Percentiles rank a stretch among this genome's conserved stretches.
These are phyloP conservation scores for Starmerella tilneyi DNA, from an alignment of 805 yeast genomes.

Conservation along the genomic window DNA sequence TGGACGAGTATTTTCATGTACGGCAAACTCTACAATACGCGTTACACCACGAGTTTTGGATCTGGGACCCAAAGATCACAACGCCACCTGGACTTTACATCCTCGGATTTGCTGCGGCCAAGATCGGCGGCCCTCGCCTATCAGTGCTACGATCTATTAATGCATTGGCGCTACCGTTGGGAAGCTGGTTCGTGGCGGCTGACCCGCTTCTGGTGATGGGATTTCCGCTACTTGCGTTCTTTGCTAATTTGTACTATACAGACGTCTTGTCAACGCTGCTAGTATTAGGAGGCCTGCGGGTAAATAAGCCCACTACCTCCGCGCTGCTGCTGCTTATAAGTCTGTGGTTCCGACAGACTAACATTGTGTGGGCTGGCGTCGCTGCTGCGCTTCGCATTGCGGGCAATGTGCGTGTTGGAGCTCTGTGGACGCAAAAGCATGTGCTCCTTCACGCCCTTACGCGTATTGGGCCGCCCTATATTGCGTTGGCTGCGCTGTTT, in stretches of 20 bases:
- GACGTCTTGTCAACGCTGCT: constrained; percentile 85
- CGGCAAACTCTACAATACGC: constrained; percentile 66
- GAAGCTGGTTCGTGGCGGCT: constrained; percentile 5
- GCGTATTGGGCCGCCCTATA: constrained; percentile 14
- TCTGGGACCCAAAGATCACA: constrained; percentile 84
- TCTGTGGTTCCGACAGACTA: constrained; percentile 78
- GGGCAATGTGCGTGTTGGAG: neutral
- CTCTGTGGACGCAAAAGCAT: neutral
- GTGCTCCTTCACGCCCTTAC: neutral
- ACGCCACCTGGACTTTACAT: constrained; percentile 91
- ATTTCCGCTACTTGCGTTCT: constrained; percentile 64
- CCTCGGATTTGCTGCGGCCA: constrained; percentile 23
- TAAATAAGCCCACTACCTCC: constrained; percentile 32
- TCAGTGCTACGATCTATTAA: constrained; percentile 47
- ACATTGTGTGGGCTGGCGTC: constrained; percentile 73
- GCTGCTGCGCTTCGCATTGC: constrained; percentile 28
- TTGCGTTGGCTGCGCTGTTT: constrained; percentile 39
- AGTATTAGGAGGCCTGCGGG: constrained; percentile 40
- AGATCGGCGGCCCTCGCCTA: constrained; percentile 23
- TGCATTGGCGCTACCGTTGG: constrained; percentile 30
- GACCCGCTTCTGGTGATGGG: constrained; percentile 33
- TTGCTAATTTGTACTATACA: constrained; percentile 73
- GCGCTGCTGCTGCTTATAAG: constrained; percentile 52
- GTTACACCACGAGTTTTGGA: constrained; percentile 41
- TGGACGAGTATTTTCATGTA: constrained; percentile 78